Conservation (phyloP, 768 basidiomycete species). For the Lentinula boryana region DNA sequence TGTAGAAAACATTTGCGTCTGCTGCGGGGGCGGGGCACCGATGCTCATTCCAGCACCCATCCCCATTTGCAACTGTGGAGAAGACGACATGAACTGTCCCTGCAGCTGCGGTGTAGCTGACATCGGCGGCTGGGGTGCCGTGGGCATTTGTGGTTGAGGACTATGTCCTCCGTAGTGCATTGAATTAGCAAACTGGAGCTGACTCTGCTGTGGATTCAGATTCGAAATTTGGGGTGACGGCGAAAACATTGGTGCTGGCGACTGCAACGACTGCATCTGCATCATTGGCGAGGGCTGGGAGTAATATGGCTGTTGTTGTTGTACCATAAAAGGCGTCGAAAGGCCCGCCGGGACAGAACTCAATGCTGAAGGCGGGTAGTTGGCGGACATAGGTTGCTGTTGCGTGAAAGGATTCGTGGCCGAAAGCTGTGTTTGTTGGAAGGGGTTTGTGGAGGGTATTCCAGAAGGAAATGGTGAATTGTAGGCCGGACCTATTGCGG, state of each 20-base stretch:
- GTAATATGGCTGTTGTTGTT: conserved; percentile 19
- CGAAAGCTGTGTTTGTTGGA: conserved; percentile 14
- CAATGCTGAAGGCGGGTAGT: background rate
- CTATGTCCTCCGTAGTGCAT: conserved; percentile 29
- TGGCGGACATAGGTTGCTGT: conserved; percentile 7
- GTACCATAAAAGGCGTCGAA: conserved; percentile 19
- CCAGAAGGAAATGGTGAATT: conserved; percentile 15
- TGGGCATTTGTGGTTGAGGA: conserved; percentile 24
- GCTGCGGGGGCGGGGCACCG: conserved; percentile 11
- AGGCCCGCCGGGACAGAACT: conserved; percentile 7
- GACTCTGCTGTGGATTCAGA: conserved; percentile 4
- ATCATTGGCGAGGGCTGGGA: background rate
- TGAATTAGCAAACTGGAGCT: conserved; percentile 9
- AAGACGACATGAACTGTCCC: conserved; percentile 22
- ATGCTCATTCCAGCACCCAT: background rate
- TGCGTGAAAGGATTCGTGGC: conserved; percentile 13
- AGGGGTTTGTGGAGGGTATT: conserved; percentile 19
- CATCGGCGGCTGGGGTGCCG: conserved; percentile 16
- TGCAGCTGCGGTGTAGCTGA: conserved; percentile 23
- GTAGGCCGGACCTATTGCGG: conserved; percentile 13
- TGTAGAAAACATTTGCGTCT: conserved; percentile 10
- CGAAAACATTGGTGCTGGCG: conserved; percentile 13
- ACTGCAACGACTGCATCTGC: conserved; percentile 13
- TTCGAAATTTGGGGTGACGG: conserved; percentile 15
- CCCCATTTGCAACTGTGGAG: conserved; percentile 14